These are phyloP conservation scores for Neopestalotiopsis sp. DNA, from an alignment of 2,329 filamentous ascomycete genomes.

Conservation along the genomic window DNA sequence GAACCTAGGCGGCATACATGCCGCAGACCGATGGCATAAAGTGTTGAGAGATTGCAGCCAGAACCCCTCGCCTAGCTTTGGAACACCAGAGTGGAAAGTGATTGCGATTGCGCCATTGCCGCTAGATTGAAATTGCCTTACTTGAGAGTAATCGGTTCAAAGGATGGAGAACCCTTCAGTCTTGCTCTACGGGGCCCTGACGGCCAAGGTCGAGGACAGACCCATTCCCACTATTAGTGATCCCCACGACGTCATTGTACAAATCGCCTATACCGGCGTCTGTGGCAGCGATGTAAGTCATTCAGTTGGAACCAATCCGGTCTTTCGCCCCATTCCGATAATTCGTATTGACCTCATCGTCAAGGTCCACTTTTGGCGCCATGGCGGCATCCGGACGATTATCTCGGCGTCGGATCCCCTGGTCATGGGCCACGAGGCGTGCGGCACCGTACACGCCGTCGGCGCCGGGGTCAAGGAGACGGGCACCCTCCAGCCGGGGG, in stretches of 20 bases:
- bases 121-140: too few relatives aligned
- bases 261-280: conserved; percentile 85
- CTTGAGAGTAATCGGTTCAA: neutral
- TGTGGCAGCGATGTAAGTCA: conserved; percentile 74
- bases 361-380: conserved; percentile 77
- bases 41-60: neutral
- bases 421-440: conserved; percentile 74
- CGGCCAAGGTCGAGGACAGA: conserved; percentile 77
- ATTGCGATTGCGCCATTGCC: too few relatives aligned
- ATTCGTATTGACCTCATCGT: neutral
- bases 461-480: conserved; percentile 62
- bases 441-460: conserved; percentile 77
- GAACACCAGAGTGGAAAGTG: too few relatives aligned
- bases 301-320: neutral
- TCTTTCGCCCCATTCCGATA: neutral
- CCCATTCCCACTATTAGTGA: conserved; percentile 71
- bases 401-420: conserved; percentile 77
- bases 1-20: neutral
- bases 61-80: neutral
- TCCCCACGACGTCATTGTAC: conserved; percentile 79
- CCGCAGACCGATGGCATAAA: neutral
- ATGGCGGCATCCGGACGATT: conserved; percentile 87
- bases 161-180: conserved; percentile 78
- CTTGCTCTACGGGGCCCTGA: conserved; percentile 76
- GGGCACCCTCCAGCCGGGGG: conserved; percentile 68